Conservation (phyloP, 176 grass and related monocot genomes). For the Themeda triandra region DNA sequence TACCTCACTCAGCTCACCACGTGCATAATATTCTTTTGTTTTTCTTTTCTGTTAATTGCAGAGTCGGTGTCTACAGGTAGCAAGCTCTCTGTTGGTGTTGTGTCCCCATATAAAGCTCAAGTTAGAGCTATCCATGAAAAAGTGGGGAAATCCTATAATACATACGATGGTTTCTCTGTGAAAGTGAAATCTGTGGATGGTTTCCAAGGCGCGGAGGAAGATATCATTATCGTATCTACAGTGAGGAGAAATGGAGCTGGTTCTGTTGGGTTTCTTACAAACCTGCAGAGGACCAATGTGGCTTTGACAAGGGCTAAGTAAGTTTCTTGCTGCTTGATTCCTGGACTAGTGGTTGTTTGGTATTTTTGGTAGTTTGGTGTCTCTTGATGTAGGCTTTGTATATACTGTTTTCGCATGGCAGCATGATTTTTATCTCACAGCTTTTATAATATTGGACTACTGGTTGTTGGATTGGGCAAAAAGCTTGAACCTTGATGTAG, state of each 20-base stretch:
- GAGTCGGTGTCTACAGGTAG: constrained; percentile 29
- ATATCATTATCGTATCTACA: constrained; percentile 66
- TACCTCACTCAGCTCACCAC: background rate
- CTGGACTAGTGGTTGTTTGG: background rate
- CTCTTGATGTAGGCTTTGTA: background rate
- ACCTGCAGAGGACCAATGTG: constrained; percentile 54
- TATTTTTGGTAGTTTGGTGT: background rate
- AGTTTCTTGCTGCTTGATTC: background rate
- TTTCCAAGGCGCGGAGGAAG: constrained; percentile 62
- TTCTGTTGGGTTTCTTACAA: constrained; percentile 51
- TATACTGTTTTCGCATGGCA: background rate
- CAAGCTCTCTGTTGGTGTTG: constrained; percentile 54
- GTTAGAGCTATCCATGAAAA: constrained; percentile 43
- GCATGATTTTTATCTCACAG: background rate
- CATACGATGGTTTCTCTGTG: constrained; percentile 9
- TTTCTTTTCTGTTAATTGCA: background rate
- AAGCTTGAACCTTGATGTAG: background rate
- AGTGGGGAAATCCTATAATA: constrained; percentile 28
- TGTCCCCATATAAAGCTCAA: constrained; percentile 61
- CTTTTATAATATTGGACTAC: background rate
- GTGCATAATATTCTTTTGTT: background rate
- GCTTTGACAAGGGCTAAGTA: constrained; percentile 61
- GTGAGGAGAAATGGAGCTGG: constrained; percentile 49
- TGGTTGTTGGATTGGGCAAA: background rate
- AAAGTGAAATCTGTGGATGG: no score